Conservation (phyloP, 805 yeast genomes). For the Starmerella cellae region DNA sequence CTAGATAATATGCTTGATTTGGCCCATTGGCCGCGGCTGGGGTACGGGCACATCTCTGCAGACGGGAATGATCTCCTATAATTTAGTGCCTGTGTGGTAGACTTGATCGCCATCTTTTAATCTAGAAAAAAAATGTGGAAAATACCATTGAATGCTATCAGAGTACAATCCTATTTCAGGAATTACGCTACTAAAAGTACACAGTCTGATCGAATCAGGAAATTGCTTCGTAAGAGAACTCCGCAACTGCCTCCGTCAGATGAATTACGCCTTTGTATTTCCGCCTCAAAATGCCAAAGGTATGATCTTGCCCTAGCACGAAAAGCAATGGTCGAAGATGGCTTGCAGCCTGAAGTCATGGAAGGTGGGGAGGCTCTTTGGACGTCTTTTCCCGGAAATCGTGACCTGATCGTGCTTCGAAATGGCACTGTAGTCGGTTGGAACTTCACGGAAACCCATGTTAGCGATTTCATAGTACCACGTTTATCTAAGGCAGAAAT, state of each 20-base stretch:
- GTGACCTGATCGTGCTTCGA: conserved; percentile 49
- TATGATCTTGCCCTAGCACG: conserved; percentile 44
- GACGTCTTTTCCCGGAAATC: conserved; percentile 43
- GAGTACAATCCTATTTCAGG: no score
- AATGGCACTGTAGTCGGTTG: conserved; percentile 77
- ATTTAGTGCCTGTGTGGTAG: no score
- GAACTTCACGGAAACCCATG: conserved; percentile 53
- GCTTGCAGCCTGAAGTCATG: conserved; percentile 30
- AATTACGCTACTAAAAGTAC: conserved; percentile 12
- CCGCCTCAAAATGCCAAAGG: conserved; percentile 59
- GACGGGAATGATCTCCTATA: no score
- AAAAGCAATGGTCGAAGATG: conserved; percentile 30
- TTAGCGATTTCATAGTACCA: conserved; percentile 34
- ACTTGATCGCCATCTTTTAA: no score
- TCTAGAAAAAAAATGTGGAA: no score
- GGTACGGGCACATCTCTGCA: no score
- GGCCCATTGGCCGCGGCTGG: no score
- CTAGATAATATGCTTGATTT: no score
- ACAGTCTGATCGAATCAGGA: conserved; percentile 16
- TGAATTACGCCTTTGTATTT: conserved; percentile 37
- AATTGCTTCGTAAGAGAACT: conserved; percentile 13
- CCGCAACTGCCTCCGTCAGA: conserved; percentile 12
- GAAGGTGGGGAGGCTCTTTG: conserved; percentile 35
- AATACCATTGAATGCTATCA: no score
- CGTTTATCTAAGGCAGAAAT: conserved; percentile 38